Percentiles rank a stretch among this genome's conserved stretches.
Evolutionary conservation across 2,329 filamentous ascomycete genomes (phyloP).

Genomic region (Drechslera avenae): DNA sequence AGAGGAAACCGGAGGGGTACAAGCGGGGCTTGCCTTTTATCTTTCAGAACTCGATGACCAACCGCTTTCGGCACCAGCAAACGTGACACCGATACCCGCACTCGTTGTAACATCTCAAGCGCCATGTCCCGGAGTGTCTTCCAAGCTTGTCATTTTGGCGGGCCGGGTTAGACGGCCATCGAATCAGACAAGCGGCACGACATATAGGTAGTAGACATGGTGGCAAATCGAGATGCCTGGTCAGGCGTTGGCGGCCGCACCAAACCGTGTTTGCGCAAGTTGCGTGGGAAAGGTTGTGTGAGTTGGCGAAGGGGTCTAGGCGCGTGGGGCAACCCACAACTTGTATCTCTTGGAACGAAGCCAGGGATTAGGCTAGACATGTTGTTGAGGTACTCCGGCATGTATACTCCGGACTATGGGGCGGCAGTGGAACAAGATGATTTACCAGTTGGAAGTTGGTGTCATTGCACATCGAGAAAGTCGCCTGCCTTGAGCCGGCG

Average conservation of each 20-base stretch:
- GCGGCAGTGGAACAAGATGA: too few relatives aligned
- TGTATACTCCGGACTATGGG: not conserved
- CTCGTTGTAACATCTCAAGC: conserved; percentile 9
- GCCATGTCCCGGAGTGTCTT: not conserved
- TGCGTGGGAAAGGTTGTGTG: conserved; percentile 24
- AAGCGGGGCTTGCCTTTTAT: conserved; percentile 25
- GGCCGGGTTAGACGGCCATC: conserved; percentile 3
- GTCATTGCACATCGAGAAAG: not conserved
- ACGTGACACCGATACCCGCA: conserved; percentile 26
- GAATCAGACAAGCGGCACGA: conserved; percentile 8
- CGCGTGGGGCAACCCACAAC: conserved; percentile 1
- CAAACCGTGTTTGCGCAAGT: conserved; percentile 31
- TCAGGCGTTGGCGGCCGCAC: conserved; percentile 15
- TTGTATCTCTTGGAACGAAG: not conserved
- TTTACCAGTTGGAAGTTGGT: too few relatives aligned
- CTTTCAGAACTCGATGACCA: conserved; percentile 13
- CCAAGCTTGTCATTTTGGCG: conserved; percentile 12
- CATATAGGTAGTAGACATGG: conserved; percentile 8
- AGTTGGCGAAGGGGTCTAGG: conserved; percentile 9
- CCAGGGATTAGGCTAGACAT: not conserved
- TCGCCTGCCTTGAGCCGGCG: not conserved
- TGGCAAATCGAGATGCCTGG: conserved; percentile 13
- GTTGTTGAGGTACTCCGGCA: not conserved
- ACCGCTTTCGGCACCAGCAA: conserved; percentile 17
- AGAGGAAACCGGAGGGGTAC: conserved; percentile 16